phyloP scores from a whole-genome alignment of 768 basidiomycete species.

The Naganishia antarctica region DNA sequence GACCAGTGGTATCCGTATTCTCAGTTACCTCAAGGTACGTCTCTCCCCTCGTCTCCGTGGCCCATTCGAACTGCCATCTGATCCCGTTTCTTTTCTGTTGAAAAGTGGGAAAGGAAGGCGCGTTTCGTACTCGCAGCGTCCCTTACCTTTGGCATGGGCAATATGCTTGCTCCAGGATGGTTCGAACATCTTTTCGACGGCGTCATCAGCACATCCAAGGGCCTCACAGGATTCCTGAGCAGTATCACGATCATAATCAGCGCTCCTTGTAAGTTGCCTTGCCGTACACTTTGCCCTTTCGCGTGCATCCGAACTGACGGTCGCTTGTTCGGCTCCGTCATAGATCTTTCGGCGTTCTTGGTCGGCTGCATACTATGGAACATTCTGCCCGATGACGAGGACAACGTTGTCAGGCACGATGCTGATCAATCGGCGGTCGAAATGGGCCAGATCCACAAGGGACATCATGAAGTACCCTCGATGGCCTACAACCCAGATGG shows the following conservation, averaged over 20 bases:
- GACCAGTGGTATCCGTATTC: conserved; percentile 27
- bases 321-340: neutral
- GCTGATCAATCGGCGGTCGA: conserved; percentile 14
- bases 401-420: conserved; percentile 12
- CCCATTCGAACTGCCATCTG: too few species aligned
- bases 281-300: too few species aligned
- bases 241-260: conserved; percentile 74
- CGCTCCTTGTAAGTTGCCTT: conserved; percentile 68
- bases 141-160: conserved; percentile 65
- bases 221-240: conserved; percentile 65
- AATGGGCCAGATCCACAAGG: conserved; percentile 19
- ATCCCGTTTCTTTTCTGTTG: too few species aligned
- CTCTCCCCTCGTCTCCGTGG: too few species aligned
- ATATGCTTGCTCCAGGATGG: conserved; percentile 62
- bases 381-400: conserved; percentile 54
- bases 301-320: too few species aligned
- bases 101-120: conserved; percentile 60
- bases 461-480: neutral
- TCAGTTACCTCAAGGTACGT: conserved; percentile 54
- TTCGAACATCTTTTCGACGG: conserved; percentile 68
- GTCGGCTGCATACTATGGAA: conserved; percentile 60
- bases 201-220: conserved; percentile 56
- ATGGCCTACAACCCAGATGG: conserved; percentile 9
- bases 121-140: conserved; percentile 68
- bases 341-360: conserved; percentile 60